Percentiles rank a stretch among this genome's conserved stretches.
phyloP scores from a whole-genome alignment of 768 basidiomycete genomes.

The Suillus weaverae region DNA sequence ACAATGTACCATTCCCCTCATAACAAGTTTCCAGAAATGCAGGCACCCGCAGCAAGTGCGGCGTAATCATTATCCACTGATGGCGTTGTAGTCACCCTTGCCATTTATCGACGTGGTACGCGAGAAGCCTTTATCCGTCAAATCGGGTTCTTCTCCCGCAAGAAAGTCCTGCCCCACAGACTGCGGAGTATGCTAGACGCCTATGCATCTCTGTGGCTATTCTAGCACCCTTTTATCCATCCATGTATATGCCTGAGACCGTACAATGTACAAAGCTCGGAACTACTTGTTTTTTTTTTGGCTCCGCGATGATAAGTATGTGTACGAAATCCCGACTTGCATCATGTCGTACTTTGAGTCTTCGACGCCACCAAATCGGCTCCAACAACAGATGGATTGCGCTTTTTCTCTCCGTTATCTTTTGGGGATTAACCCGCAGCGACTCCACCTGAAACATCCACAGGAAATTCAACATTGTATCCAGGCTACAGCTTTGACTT shows the following conservation, averaged over 20 bases:
- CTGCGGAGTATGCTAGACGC: not conserved
- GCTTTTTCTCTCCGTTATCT: not conserved
- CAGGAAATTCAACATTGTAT: not conserved
- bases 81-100: not conserved
- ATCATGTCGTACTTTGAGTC: not conserved
- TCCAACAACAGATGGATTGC: slow-evolving; percentile 1
- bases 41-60: slow-evolving; percentile 1
- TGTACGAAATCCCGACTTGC: slow-evolving; percentile 8
- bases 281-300: not conserved
- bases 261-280: not conserved
- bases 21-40: not conserved
- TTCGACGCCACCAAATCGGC: not conserved
- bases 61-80: not conserved
- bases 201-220: not conserved
- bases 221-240: not conserved
- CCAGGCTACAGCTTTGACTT: not conserved
- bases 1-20: not conserved
- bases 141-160: not conserved
- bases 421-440: not conserved
- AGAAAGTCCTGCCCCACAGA: not conserved
- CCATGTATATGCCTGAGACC: not conserved
- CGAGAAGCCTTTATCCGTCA: not conserved
- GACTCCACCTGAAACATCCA: not conserved
- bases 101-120: not conserved
- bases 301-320: slow-evolving; percentile 1